Evolutionary conservation across 2,329 filamentous ascomycete species (phyloP).

Genomic region (Stemphylium beticola): DNA sequence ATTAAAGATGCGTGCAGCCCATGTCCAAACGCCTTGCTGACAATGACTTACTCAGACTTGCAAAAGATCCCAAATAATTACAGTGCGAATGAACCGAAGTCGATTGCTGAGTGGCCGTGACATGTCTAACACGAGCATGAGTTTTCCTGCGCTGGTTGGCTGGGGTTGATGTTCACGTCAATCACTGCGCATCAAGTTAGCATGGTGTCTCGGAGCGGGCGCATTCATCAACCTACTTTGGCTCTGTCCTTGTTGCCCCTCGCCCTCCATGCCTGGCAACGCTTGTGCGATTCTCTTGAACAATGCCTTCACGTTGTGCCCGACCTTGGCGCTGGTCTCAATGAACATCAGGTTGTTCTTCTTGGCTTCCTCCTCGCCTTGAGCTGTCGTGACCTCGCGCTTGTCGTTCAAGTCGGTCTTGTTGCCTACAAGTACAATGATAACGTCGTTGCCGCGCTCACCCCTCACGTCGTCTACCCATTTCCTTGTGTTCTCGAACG

Average conservation of each 20-base stretch:
- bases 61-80: conserved; percentile 44
- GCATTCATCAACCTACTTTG: conserved; percentile 70
- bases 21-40: conserved; percentile 50
- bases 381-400: conserved; percentile 92
- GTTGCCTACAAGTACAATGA: conserved; percentile 97
- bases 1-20: conserved; percentile 20
- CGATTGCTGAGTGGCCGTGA: conserved; percentile 3
- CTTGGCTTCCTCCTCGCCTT: conserved; percentile 97
- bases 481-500: conserved; percentile 98
- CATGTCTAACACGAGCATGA: conserved; percentile 45
- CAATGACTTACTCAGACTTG: conserved; percentile 36
- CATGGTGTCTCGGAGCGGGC: background rate
- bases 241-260: conserved; percentile 75
- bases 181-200: conserved; percentile 68
- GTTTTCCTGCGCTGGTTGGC: conserved; percentile 67
- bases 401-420: conserved; percentile 99
- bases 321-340: conserved; percentile 96
- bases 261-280: conserved; percentile 94
- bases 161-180: conserved; percentile 84
- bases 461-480: conserved; percentile 99
- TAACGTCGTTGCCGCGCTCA: conserved; percentile 97
- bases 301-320: conserved; percentile 96
- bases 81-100: conserved; percentile 33
- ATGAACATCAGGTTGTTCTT: conserved; percentile 99
- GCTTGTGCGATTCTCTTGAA: conserved; percentile 99